Conservation (phyloP, 2,329 filamentous ascomycete genomes). For the Aplosporella prunicola region DNA sequence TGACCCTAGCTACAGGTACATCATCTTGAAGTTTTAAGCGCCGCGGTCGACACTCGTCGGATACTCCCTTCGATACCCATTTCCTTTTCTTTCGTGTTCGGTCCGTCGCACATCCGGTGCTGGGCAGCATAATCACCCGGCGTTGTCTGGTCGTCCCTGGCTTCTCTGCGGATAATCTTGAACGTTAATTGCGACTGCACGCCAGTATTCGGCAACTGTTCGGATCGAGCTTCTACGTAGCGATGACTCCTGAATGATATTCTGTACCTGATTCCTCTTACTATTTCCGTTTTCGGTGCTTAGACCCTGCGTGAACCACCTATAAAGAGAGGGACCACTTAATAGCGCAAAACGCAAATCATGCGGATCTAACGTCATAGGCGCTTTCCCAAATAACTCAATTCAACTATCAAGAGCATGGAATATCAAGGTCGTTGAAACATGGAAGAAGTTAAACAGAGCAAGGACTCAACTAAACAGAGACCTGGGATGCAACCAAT, state of each 20-base stretch:
- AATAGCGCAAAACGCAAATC: no score
- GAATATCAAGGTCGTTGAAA: no score
- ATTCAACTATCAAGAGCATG: no score
- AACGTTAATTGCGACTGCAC: conserved; percentile 5
- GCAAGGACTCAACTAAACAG: no score
- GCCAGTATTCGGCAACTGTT: conserved; percentile 3
- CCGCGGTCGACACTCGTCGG: conserved; percentile 1
- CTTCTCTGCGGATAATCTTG: conserved; percentile 6
- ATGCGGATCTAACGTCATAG: no score
- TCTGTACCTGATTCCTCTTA: no score
- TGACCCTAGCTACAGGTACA: conserved; percentile 47
- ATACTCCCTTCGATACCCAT: conserved; percentile 26
- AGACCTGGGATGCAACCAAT: no score
- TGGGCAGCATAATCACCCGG: conserved; percentile 9
- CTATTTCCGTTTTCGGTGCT: no score
- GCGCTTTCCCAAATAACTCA: no score
- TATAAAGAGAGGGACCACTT: no score
- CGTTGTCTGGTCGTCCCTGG: conserved; percentile 4
- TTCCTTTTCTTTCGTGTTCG: conserved; percentile 10
- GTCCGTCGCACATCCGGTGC: conserved; percentile 2
- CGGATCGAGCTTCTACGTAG: conserved; percentile 7
- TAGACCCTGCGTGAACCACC: no score
- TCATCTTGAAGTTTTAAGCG: conserved; percentile 77
- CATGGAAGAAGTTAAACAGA: no score
- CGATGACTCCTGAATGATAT: conserved; percentile 9